Percentiles rank a stretch among this genome's conserved stretches.
These are phyloP conservation scores for Penstemon davidsonii DNA, from an alignment of 257 asterid genomes.

Conservation along the genomic window DNA sequence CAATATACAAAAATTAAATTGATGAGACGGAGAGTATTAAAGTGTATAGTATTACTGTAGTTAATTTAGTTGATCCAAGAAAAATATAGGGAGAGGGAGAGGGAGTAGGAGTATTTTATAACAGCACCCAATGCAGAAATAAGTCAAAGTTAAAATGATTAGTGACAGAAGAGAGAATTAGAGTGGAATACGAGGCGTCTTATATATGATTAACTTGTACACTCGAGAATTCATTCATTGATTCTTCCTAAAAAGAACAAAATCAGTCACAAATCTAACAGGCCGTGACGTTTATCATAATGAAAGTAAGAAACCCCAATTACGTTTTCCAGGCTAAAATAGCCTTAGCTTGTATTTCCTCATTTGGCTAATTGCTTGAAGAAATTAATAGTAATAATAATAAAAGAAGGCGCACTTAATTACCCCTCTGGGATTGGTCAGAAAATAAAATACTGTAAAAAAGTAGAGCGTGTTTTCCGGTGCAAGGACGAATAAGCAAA, in stretches of 20 bases:
- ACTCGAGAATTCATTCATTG: not conserved
- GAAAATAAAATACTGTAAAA: conserved; percentile 24
- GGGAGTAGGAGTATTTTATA: not conserved
- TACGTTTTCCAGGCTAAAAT: conserved; percentile 38
- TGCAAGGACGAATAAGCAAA: conserved; percentile 61
- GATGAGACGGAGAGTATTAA: too few species aligned
- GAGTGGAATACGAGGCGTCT: conserved; percentile 21
- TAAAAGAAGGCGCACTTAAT: conserved; percentile 14
- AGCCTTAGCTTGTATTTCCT: conserved; percentile 46
- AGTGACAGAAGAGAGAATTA: conserved; percentile 8
- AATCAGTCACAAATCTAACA: conserved; percentile 20
- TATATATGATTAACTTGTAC: not conserved
- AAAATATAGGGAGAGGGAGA: too few species aligned
- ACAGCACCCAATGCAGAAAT: not conserved
- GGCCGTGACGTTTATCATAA: conserved; percentile 33
- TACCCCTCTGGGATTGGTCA: conserved; percentile 26
- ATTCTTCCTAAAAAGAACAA: not conserved
- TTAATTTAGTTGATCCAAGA: too few species aligned
- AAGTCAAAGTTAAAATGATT: too few species aligned
- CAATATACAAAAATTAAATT: too few species aligned
- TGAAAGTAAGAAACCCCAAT: conserved; percentile 23
- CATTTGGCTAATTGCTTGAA: conserved; percentile 47
- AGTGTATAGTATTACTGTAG: too few species aligned
- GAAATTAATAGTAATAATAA: not conserved
- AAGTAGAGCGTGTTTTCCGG: conserved; percentile 82